phyloP scores from a whole-genome alignment of 2,329 filamentous ascomycete species.

The Parafenestella ontariensis region DNA sequence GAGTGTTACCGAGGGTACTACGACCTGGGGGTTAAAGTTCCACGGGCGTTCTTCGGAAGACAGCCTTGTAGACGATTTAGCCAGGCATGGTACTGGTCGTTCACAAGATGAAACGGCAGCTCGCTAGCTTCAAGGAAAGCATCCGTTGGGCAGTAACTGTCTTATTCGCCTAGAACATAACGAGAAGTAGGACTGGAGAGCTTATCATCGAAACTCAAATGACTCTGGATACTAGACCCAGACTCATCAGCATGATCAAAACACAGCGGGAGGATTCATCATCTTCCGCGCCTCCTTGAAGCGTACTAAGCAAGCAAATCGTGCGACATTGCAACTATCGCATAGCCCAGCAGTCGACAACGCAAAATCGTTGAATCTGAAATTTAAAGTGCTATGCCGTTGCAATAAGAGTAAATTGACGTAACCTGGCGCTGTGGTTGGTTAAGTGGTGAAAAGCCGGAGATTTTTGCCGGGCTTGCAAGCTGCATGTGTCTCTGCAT shows the following conservation, averaged over 20 bases:
- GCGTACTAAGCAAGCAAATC: no score
- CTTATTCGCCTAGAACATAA: no score
- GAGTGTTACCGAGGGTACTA: background rate
- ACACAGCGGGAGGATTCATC: background rate
- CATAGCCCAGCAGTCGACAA: background rate
- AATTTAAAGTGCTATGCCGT: background rate
- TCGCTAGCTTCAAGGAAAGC: background rate
- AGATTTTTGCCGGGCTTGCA: background rate
- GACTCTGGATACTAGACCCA: no score
- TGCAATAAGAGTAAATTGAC: background rate
- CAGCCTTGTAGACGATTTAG: background rate
- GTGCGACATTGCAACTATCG: background rate
- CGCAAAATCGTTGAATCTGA: background rate
- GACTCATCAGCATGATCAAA: background rate
- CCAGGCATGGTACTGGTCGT: background rate
- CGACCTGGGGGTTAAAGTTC: background rate
- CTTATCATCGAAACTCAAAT: no score
- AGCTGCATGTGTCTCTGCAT: background rate
- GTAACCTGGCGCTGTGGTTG: background rate
- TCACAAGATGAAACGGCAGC: background rate
- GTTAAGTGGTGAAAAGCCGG: background rate
- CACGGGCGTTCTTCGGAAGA: background rate
- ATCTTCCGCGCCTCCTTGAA: no score
- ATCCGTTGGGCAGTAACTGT: background rate
- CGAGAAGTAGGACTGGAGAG: no score